These are phyloP conservation scores for Aciculosporium take DNA, from an alignment of 2,329 filamentous ascomycete genomes.

Conservation along the genomic window DNA sequence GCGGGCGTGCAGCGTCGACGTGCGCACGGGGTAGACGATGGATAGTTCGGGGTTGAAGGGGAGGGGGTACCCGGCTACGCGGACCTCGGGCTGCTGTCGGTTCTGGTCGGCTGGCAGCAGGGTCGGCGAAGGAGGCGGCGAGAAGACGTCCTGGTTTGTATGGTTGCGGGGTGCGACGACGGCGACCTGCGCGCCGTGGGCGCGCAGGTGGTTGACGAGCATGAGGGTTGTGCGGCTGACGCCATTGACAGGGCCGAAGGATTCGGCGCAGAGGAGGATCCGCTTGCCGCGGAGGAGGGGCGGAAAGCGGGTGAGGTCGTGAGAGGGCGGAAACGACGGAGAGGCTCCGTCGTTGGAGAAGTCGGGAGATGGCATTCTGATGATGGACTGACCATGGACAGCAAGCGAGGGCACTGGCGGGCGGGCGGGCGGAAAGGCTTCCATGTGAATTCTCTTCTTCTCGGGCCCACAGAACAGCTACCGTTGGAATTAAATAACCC, in stretches of 20 bases:
- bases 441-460: neutral
- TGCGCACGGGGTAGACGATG: slow-evolving; percentile 53
- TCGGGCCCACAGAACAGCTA: too few species aligned
- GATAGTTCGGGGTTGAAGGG: slow-evolving; percentile 60
- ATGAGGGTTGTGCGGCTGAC: slow-evolving; percentile 57
- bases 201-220: slow-evolving; percentile 51
- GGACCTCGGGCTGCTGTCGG: slow-evolving; percentile 37
- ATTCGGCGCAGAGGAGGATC: slow-evolving; percentile 55
- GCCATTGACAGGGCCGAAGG: slow-evolving; percentile 59
- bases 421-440: neutral
- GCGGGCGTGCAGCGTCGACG: slow-evolving; percentile 43
- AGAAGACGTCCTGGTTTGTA: slow-evolving; percentile 39
- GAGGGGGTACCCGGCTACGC: slow-evolving; percentile 49
- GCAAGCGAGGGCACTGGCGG: too few species aligned
- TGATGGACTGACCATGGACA: neutral
- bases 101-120: slow-evolving; percentile 19
- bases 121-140: slow-evolving; percentile 24
- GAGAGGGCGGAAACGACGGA: slow-evolving; percentile 13
- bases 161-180: slow-evolving; percentile 51
- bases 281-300: slow-evolving; percentile 40
- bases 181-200: slow-evolving; percentile 49
- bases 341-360: slow-evolving; percentile 3
- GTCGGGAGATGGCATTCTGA: slow-evolving; percentile 7
- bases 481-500: too few species aligned
- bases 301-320: slow-evolving; percentile 32